Conservation (phyloP, 208 protist genomes). For the Naegleria fowleri region DNA sequence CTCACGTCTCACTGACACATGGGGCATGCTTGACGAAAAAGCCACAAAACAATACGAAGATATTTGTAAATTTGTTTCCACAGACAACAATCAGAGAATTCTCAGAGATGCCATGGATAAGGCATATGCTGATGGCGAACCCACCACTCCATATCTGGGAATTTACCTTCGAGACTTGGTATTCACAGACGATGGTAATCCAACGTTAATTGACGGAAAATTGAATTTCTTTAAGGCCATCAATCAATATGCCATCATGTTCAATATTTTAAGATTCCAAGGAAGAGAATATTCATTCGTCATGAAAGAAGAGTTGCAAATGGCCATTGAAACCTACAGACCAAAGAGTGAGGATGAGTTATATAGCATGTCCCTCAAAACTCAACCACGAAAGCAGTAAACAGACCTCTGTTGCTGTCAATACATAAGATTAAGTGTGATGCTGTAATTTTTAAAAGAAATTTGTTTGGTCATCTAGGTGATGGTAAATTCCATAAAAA, state of each 20-base stretch:
- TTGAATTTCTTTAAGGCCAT: slow-evolving; percentile 6
- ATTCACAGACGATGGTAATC: slow-evolving; percentile 29
- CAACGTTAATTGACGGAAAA: slow-evolving; percentile 5
- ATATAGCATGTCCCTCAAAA: background rate
- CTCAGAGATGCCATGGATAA: slow-evolving; percentile 19
- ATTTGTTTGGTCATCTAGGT: too few relatives aligned
- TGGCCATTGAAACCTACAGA: background rate
- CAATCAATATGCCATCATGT: background rate
- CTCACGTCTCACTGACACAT: slow-evolving; percentile 25
- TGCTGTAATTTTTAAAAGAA: too few relatives aligned
- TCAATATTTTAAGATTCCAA: background rate
- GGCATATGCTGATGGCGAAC: background rate
- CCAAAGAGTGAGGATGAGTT: background rate
- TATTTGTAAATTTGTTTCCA: background rate
- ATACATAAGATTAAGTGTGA: too few relatives aligned
- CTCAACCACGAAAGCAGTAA: background rate
- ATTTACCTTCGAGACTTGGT: slow-evolving; percentile 34
- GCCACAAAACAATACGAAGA: background rate
- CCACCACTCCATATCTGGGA: slow-evolving; percentile 44
- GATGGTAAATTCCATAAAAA: too few relatives aligned
- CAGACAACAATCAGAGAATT: background rate
- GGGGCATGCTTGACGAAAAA: background rate
- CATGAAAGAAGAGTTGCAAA: background rate
- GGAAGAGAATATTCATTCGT: background rate
- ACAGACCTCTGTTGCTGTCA: too few relatives aligned